Evolutionary conservation across 192 early-diverging fungal genomes (phyloP).

Genomic region (Linnemannia elongata): DNA sequence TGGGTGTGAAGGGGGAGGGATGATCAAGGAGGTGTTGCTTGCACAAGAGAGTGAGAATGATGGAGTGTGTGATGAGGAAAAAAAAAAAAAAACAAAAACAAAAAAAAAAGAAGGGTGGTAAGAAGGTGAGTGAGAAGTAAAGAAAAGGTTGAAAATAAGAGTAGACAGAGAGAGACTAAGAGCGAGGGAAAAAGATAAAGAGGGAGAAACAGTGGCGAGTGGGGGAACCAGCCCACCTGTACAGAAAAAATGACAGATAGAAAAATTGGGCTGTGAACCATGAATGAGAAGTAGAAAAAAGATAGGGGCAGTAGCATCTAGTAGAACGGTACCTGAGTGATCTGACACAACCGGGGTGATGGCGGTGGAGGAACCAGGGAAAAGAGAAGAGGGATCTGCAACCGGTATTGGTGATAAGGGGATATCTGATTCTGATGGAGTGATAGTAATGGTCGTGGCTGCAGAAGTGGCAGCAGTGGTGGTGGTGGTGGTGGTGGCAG

Average conservation of each 20-base stretch:
- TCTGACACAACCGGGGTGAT: neutral
- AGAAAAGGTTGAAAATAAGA: neutral
- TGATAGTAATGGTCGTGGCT: no score
- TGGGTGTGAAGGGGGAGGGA: neutral
- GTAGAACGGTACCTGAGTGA: neutral
- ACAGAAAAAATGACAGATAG: neutral
- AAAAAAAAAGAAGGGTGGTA: neutral
- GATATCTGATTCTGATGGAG: neutral
- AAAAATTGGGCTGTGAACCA: neutral
- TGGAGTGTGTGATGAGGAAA: no score
- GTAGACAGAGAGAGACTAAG: no score
- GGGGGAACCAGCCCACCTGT: no score
- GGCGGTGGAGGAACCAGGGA: neutral
- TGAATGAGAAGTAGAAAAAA: neutral
- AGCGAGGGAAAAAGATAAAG: neutral
- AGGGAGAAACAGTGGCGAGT: neutral
- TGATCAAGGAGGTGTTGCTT: constrained; percentile 8
- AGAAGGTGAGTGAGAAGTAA: neutral
- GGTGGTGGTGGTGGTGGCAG: no score
- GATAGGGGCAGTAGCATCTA: neutral
- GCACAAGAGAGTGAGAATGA: no score
- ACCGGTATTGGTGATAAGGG: neutral
- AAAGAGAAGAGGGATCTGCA: no score
- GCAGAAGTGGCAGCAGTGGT: no score
- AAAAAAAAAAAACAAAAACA: neutral